Base-by-base conservation (phyloP, 2,329 filamentous ascomycete species). In the Neofusicoccum cordaticola region DNA sequence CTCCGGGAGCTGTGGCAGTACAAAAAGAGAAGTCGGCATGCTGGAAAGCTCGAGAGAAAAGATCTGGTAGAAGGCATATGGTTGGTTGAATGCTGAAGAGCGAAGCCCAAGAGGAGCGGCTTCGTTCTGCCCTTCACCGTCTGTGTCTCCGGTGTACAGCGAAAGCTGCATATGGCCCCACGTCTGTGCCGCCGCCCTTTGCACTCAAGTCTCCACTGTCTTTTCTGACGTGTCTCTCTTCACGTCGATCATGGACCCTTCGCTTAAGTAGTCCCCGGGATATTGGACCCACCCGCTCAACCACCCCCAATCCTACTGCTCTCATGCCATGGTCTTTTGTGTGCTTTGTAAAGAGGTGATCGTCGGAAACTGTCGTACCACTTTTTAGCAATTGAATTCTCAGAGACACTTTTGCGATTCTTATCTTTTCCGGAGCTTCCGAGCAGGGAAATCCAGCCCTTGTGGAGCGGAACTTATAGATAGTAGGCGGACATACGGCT, bases 171-270 rank as follows among this genome's bases (percentile, higher is more conserved):
- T 60, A 35, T 34, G 17, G 41, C 34, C 56, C 56, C 53, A 58
- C 53, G 11, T 44, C 39, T 44, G 39, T 44, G 34, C 52, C 37
- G 17, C 37, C 22, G 52, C 19, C 11, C 4, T 52, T 44, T 37
- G 41, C 42, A 19, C 31, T 31, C 15, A 9, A 15, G 39, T 60
- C 56, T 22, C 53, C 53, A 58, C 53, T 52, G 50, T 37, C 31
- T 13, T 8, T 31, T 60, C 56, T 60, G 56, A 60, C 56, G 56
- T 60, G 56, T 60, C 56, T 19, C 37, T 39, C 17, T 12, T 9
- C 44, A 45, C 42, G 56, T 60, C 56, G 56, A 60, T 60, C 56
- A 60, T 60, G 27, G 41, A 37, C 31, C 42, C 56, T 60, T 60
- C 56, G 56, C 56, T 60, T 60, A 60, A 12, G 27, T 27, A 35